Percentiles rank a stretch among this genome's conserved stretches.
These are phyloP conservation scores for Diversispora epigaea DNA, from an alignment of 192 early-diverging fungal genomes.

Conservation along the genomic window DNA sequence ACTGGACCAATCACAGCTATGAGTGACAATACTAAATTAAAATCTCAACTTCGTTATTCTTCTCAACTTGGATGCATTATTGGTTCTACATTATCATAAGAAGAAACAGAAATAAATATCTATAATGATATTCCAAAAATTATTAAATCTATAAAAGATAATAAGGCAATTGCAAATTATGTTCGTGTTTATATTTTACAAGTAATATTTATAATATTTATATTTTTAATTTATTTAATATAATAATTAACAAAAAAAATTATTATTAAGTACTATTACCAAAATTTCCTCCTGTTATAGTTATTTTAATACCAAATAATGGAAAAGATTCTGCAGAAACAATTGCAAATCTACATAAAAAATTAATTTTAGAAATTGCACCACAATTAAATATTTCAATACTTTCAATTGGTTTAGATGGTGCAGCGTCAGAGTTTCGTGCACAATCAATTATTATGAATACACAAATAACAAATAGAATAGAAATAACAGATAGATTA, in stretches of 20 bases:
- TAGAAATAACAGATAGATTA: neutral
- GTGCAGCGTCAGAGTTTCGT: no score
- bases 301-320: neutral
- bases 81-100: neutral
- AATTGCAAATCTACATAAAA: neutral
- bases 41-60: conserved; percentile 7
- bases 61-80: neutral
- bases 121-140: no score
- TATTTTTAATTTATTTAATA: no score
- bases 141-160: neutral
- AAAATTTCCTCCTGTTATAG: neutral
- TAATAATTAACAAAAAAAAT: neutral
- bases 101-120: no score
- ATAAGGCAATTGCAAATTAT: neutral
- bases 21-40: no score
- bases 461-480: neutral
- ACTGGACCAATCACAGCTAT: neutral
- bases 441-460: no score
- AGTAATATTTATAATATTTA: neutral
- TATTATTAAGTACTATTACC: neutral
- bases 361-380: no score
- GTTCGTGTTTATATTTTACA: no score
- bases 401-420: no score
- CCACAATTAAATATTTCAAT: no score
- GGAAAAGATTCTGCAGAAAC: neutral